Evolutionary conservation across 192 early-diverging fungal species (phyloP), one percentile per base, ranked within the genome.

Genomic region (Coemansia sp.): DNA sequence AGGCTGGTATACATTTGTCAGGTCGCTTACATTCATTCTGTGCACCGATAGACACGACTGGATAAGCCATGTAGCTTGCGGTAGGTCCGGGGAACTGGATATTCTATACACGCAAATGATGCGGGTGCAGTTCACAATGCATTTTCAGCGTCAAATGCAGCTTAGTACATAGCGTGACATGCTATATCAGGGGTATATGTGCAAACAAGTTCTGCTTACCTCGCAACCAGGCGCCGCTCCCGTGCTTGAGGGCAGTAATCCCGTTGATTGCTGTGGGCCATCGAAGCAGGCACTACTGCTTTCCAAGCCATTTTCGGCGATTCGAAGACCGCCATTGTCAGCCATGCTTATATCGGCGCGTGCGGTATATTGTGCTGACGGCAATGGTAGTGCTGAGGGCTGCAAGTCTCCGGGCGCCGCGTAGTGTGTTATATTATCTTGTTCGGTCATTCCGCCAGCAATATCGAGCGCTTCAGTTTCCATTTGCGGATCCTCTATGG

Each of bases 271-370:
- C 35, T 37, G 35, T n/a, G 56, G 35, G 56, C 35, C 35, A 38
- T 58, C 56, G 20, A 22, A 15, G 56, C 31, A n/a, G n/a, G 31
- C 4, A 17, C 56, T 58, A 58, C 56, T 58, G 31, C 56, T 37
- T 36, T 58, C 56, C 32, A 38, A 58, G 56, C 56, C 56, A 20
- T 58, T 37, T 35, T 58, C 56, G 56, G 56, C 20, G 31, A 58
- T 37, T 37, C 11, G 56, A 58, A 38, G 35, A 58, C 31, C 35
- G 56, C 32, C 35, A 58, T 58, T 58, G 56, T 37, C 37, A 22
- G 56, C 31, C 56, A 58, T 58, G 31, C 56, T 58, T 35, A 17
- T 38, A 17, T 37, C 35, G 56, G 56, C 32, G 19, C 20, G 35
- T 37, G 35, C 9, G 35, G 19, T 58, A 37, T 58, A 38, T 38